A percentile compares a stretch with the other conserved stretches of the same genome.
These are phyloP conservation scores for Saccharomyces hybrid DNA, from an alignment of 1,139 yeast genomes.

Conservation along the genomic window DNA sequence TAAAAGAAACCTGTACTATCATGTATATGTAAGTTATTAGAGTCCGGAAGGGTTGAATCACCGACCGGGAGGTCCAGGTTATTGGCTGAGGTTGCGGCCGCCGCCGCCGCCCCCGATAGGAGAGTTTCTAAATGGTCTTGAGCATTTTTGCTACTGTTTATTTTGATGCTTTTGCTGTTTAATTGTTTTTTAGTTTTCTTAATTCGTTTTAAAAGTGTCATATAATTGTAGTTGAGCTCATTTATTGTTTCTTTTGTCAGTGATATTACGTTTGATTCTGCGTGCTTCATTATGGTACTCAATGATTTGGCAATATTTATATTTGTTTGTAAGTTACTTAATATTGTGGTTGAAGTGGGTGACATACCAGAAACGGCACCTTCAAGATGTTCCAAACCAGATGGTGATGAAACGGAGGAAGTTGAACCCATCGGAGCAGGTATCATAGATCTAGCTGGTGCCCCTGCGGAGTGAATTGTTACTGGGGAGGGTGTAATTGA, in stretches of 20 bases:
- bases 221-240: constrained; percentile 22
- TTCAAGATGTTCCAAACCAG: constrained; percentile 2
- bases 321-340: constrained; percentile 16
- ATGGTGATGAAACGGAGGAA: background rate
- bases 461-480: background rate
- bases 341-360: constrained; percentile 9
- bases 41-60: constrained; percentile 7
- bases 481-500: background rate
- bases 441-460: background rate
- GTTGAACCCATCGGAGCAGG: background rate
- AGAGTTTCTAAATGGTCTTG: constrained; percentile 5
- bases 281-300: constrained; percentile 26
- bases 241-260: constrained; percentile 24
- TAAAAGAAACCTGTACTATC: background rate
- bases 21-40: constrained; percentile 8
- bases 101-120: constrained; percentile 2
- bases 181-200: constrained; percentile 10
- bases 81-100: constrained; percentile 1
- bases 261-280: constrained; percentile 24
- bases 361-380: constrained; percentile 6
- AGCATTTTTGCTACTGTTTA: background rate
- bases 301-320: constrained; percentile 29
- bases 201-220: constrained; percentile 14
- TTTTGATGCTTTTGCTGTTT: constrained; percentile 3
- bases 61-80: constrained; percentile 7